These are phyloP conservation scores for Suillus occidentalis DNA, from an alignment of 768 basidiomycete genomes.

Conservation along the genomic window DNA sequence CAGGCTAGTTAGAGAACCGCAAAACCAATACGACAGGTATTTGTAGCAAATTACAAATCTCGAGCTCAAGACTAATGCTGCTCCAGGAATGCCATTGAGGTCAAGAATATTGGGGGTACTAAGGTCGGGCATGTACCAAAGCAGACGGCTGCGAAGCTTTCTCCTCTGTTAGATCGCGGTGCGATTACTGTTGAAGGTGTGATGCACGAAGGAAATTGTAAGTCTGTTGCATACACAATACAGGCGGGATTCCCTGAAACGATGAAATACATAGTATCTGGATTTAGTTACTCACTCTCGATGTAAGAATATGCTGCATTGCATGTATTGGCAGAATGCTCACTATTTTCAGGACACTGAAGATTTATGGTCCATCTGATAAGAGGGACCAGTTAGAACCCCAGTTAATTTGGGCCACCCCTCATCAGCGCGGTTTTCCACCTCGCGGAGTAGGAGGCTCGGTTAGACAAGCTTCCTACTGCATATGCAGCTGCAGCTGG, in stretches of 20 bases:
- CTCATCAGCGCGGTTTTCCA: constrained; percentile 59
- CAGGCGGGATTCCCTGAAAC: constrained; percentile 5
- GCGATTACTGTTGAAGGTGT: constrained; percentile 72
- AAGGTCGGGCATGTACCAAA: constrained; percentile 85
- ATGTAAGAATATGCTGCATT: constrained; percentile 46
- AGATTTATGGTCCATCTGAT: constrained; percentile 69
- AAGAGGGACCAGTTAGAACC: constrained; percentile 63
- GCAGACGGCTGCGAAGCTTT: constrained; percentile 54
- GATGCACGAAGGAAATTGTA: constrained; percentile 67
- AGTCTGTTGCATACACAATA: constrained; percentile 5
- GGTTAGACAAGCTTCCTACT: constrained; percentile 18
- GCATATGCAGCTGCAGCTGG: constrained; percentile 15
- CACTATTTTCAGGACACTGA: constrained; percentile 49
- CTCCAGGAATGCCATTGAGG: constrained; percentile 74
- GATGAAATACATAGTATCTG: constrained; percentile 34
- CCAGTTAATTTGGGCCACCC: constrained; percentile 72
- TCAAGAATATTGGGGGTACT: constrained; percentile 67
- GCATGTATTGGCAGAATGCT: not conserved
- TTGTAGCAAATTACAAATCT: constrained; percentile 3
- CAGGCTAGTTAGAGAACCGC: constrained; percentile 60
- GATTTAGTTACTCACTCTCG: constrained; percentile 52
- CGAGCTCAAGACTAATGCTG: not conserved
- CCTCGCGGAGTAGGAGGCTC: constrained; percentile 15
- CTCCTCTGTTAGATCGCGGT: constrained; percentile 68
- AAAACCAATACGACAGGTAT: constrained; percentile 67